Evolutionary conservation across 2,329 filamentous ascomycete genomes (phyloP).

Genomic region (Penicillium sp.): DNA sequence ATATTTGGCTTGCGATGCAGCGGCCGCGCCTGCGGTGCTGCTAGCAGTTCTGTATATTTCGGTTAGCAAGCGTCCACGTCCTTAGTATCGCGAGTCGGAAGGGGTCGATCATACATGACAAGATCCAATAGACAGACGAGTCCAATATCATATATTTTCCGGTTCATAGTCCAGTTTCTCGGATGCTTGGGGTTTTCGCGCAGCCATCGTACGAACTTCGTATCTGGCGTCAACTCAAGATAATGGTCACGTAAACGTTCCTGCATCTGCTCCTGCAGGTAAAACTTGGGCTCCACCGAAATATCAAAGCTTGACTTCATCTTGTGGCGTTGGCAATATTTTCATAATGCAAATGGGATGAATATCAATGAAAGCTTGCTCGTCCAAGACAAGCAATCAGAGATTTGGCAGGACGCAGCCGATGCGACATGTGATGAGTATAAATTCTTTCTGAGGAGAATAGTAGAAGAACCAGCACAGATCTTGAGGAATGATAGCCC

Average conservation of each 20-base stretch:
- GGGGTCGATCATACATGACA: slow-evolving; percentile 26
- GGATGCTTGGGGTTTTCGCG: slow-evolving; percentile 29
- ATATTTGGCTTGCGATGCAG: slow-evolving; percentile 24
- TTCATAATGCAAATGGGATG: not conserved
- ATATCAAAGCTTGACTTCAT: slow-evolving; percentile 13
- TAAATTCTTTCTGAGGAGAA: not conserved
- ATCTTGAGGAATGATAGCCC: not conserved
- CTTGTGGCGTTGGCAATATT: not conserved
- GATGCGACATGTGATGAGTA: not conserved
- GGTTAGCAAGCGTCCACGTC: slow-evolving; percentile 8
- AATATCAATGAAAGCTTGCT: not conserved
- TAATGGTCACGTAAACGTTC: slow-evolving; percentile 22
- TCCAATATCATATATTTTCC: slow-evolving; percentile 29
- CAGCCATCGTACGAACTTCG: slow-evolving; percentile 30
- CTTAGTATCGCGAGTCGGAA: not conserved
- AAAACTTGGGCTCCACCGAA: slow-evolving; percentile 11
- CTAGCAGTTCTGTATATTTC: slow-evolving; percentile 28
- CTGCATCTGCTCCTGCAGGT: slow-evolving; percentile 16
- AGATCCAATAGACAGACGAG: slow-evolving; percentile 31
- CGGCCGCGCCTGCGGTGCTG: slow-evolving; percentile 34
- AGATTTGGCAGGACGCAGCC: not conserved
- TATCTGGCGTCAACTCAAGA: slow-evolving; percentile 30
- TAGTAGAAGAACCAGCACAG: not conserved
- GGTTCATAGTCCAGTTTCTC: slow-evolving; percentile 28
- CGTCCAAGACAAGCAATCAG: not conserved